Conservation (phyloP, 2,329 filamentous ascomycete genomes). For the Sclerotinia sclerotiorum region DNA sequence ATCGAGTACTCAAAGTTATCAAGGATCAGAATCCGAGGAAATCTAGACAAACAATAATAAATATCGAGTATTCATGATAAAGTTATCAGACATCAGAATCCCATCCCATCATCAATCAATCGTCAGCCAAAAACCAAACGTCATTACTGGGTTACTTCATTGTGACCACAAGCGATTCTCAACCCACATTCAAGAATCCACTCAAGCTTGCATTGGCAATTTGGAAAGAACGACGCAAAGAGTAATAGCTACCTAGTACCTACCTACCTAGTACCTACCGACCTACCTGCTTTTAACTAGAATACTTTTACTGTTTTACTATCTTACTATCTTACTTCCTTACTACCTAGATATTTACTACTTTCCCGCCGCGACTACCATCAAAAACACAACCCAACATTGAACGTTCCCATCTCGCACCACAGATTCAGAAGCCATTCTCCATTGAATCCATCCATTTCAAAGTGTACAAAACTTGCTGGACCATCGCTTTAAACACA, state of each 20-base stretch:
- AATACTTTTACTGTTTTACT: too few species aligned
- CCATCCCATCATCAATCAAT: too few species aligned
- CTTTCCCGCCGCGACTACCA: neutral
- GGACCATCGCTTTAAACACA: constrained; percentile 4
- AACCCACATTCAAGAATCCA: neutral
- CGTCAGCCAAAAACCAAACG: neutral
- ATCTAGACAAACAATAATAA: too few species aligned
- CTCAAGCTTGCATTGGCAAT: constrained; percentile 2
- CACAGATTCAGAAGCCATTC: neutral
- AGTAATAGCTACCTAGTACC: too few species aligned
- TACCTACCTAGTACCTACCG: too few species aligned
- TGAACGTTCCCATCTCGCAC: neutral
- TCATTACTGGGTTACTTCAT: neutral
- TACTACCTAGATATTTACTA: neutral
- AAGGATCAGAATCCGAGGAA: too few species aligned
- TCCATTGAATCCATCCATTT: neutral
- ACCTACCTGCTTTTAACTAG: too few species aligned
- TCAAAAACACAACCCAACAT: neutral
- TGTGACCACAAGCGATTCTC: constrained; percentile 9
- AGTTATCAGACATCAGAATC: too few species aligned
- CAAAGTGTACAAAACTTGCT: constrained; percentile 2
- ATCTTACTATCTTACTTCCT: too few species aligned
- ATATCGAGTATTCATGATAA: too few species aligned
- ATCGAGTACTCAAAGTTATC: too few species aligned
- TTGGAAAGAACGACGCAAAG: neutral